A percentile compares a stretch with the other conserved stretches of the same genome.
phyloP scores from a whole-genome alignment of 1,139 yeast species.

The Nakaseomyces bracarensis region DNA sequence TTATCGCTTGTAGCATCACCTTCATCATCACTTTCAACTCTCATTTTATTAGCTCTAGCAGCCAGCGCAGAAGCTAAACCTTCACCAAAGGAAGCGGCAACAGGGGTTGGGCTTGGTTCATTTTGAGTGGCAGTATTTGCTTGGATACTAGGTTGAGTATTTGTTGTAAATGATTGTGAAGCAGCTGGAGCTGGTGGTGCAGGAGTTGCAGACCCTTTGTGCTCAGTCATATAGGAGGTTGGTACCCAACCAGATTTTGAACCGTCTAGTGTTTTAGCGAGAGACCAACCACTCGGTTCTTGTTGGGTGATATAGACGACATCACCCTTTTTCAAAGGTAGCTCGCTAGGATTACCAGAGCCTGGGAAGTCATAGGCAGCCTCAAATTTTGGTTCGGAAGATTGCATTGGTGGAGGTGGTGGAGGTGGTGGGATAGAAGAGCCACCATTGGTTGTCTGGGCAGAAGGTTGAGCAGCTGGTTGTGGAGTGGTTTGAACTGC shows the following conservation, averaged over 20 bases:
- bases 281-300: constrained; percentile 85
- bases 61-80: constrained; percentile 87
- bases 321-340: constrained; percentile 70
- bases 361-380: constrained; percentile 90
- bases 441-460: constrained; percentile 22
- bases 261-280: constrained; percentile 71
- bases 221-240: constrained; percentile 73
- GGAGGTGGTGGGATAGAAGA: constrained; percentile 61
- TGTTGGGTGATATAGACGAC: constrained; percentile 61
- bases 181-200: constrained; percentile 41
- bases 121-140: constrained; percentile 25
- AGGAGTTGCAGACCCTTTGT: constrained; percentile 40
- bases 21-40: constrained; percentile 70
- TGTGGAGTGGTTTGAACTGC: constrained; percentile 24
- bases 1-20: constrained; percentile 55
- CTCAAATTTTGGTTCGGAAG: constrained; percentile 68
- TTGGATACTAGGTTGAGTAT: constrained; percentile 11
- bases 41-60: constrained; percentile 71
- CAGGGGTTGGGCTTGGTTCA: constrained; percentile 26
- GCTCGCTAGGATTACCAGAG: constrained; percentile 72
- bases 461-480: constrained; percentile 21
- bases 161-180: background rate
- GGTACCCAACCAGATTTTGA: constrained; percentile 95
- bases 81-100: constrained; percentile 60
- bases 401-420: constrained; percentile 48